These are phyloP conservation scores for Tephrocybe sp. DNA, from an alignment of 768 basidiomycete species.

Conservation along the genomic window DNA sequence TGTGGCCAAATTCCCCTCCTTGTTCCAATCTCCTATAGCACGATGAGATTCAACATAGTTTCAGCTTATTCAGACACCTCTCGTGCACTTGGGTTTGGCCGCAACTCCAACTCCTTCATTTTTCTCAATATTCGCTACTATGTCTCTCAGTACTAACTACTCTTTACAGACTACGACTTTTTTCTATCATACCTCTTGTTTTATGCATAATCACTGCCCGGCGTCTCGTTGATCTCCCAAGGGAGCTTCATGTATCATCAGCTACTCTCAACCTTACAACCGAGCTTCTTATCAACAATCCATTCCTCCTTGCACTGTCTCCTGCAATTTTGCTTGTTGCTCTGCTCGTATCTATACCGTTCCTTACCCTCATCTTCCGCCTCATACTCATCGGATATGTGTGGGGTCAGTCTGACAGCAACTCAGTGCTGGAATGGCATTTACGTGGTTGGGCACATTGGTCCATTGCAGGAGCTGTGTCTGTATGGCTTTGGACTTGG, in stretches of 20 bases:
- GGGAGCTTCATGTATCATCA: constrained; percentile 65
- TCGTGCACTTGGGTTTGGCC: not conserved
- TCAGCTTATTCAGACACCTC: not conserved
- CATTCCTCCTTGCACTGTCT: constrained; percentile 72
- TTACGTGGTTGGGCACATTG: constrained; percentile 38
- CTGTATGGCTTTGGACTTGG: constrained; percentile 75
- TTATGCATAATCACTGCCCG: constrained; percentile 71
- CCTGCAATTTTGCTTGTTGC: constrained; percentile 66
- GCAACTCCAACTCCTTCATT: not conserved
- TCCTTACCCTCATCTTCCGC: constrained; percentile 75
- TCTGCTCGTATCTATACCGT: constrained; percentile 74
- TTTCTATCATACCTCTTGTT: constrained; percentile 70
- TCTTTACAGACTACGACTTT: constrained; percentile 59
- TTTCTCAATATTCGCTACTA: not conserved
- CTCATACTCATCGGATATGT: constrained; percentile 68
- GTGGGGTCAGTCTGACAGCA: constrained; percentile 18
- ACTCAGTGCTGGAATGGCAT: constrained; percentile 36
- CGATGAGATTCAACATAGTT: not conserved
- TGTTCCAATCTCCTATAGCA: constrained; percentile 8
- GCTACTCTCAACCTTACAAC: constrained; percentile 59
- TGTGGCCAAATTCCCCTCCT: not conserved
- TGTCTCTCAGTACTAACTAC: constrained; percentile 9
- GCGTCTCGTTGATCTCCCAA: constrained; percentile 68
- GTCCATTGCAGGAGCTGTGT: constrained; percentile 50
- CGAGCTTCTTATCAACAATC: constrained; percentile 64